Evolutionary conservation across 208 protist genomes (phyloP).

Genomic region (Histomonas meleagridis): DNA sequence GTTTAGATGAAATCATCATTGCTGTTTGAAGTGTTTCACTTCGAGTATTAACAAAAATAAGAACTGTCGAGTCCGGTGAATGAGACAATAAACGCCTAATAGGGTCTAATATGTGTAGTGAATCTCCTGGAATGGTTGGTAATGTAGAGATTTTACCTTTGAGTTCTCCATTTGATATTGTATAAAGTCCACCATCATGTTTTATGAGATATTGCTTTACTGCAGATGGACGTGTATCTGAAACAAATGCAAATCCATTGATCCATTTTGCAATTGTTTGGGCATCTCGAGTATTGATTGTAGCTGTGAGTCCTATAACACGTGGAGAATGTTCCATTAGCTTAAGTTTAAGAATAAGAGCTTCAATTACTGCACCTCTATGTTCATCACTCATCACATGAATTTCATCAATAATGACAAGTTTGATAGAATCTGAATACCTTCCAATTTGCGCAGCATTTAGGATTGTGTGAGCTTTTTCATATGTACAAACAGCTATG

Average conservation of each 20-base stretch:
- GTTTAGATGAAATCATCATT: background rate
- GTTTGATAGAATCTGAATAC: background rate
- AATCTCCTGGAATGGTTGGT: background rate
- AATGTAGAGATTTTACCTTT: background rate
- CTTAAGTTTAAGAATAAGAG: background rate
- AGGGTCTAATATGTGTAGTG: background rate
- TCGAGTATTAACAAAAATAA: slow-evolving; percentile 1
- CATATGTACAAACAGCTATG: slow-evolving; percentile 28
- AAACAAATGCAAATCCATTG: background rate
- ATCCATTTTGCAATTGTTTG: background rate
- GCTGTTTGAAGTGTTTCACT: background rate
- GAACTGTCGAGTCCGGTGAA: background rate
- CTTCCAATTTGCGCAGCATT: background rate
- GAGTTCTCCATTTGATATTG: background rate
- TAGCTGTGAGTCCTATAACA: background rate
- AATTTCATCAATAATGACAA: slow-evolving; percentile 32
- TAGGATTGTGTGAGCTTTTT: background rate
- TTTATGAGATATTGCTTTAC: background rate
- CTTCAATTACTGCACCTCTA: background rate
- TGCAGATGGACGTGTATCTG: background rate
- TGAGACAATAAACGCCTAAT: background rate
- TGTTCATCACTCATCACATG: background rate
- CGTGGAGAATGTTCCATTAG: background rate
- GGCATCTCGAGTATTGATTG: background rate
- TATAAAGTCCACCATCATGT: background rate